Conservation (phyloP, 2,329 filamentous ascomycete species). For the Xylariaceae sp. region DNA sequence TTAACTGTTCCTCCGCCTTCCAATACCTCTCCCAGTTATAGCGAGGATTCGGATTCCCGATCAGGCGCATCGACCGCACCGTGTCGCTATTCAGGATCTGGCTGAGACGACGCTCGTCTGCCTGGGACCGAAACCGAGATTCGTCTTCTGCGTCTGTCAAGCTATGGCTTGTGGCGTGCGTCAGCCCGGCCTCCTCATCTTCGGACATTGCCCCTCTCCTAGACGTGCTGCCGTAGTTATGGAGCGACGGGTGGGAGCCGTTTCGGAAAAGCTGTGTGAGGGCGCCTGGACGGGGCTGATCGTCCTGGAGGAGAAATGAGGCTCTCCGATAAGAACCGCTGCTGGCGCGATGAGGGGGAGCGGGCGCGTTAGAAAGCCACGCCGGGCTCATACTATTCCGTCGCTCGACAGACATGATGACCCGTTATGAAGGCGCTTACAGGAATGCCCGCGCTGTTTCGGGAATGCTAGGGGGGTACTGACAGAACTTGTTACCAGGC, state of each 20-base stretch:
- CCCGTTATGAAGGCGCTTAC: no score
- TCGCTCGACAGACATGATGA: constrained; percentile 17
- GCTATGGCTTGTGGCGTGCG: constrained; percentile 3
- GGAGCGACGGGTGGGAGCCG: constrained; percentile 25
- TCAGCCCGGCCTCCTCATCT: constrained; percentile 22
- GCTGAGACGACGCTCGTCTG: constrained; percentile 54
- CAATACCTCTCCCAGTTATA: constrained; percentile 86
- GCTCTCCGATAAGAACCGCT: constrained; percentile 13
- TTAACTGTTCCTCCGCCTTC: constrained; percentile 71
- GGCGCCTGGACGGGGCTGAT: constrained; percentile 22
- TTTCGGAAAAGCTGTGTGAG: constrained; percentile 27
- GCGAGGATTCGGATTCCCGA: constrained; percentile 79
- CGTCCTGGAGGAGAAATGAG: constrained; percentile 22
- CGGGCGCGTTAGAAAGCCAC: constrained; percentile 20
- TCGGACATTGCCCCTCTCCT: constrained; percentile 18
- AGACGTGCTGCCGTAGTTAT: constrained; percentile 28
- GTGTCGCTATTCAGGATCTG: constrained; percentile 60
- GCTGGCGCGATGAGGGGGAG: constrained; percentile 14
- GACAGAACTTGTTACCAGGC: no score
- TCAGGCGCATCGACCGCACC: constrained; percentile 78
- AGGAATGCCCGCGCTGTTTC: no score
- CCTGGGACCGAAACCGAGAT: constrained; percentile 36
- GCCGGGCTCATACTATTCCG: constrained; percentile 15
- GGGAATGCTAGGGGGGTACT: no score
- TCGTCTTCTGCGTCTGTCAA: constrained; percentile 33